Conservation (phyloP, 768 basidiomycete species). For the Mycena vulgaris region DNA sequence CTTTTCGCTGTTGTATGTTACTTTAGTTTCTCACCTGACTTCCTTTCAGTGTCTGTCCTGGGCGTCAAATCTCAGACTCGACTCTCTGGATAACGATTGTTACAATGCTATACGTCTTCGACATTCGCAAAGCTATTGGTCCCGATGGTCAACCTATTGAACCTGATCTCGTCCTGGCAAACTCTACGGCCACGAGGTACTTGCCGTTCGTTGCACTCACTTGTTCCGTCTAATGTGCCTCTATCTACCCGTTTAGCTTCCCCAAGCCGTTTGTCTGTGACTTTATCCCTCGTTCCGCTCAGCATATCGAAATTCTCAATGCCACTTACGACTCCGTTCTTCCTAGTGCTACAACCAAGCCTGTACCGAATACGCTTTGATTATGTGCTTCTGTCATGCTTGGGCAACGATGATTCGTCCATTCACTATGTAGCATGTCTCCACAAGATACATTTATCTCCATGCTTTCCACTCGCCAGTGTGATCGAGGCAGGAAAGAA, state of each 20-base stretch:
- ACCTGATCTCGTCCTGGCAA: conserved; percentile 20
- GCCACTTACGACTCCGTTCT: conserved; percentile 16
- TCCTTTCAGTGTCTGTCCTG: conserved; percentile 18
- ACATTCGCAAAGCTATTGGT: conserved; percentile 17
- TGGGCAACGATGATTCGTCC: conserved; percentile 4
- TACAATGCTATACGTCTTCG: conserved; percentile 17
- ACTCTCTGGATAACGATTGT: conserved; percentile 18
- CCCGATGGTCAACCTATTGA: conserved; percentile 17
- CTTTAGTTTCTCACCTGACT: conserved; percentile 7
- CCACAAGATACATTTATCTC: neutral
- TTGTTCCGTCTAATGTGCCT: conserved; percentile 11
- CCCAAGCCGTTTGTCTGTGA: conserved; percentile 15
- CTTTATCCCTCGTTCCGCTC: conserved; percentile 18
- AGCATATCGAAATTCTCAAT: conserved; percentile 15
- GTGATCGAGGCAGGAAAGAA: no score
- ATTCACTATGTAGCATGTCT: conserved; percentile 6
- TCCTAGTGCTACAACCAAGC: conserved; percentile 13
- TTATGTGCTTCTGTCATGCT: conserved; percentile 10
- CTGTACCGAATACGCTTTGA: conserved; percentile 9
- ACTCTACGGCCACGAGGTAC: conserved; percentile 6
- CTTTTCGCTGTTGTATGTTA: conserved; percentile 10
- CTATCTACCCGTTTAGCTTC: conserved; percentile 14
- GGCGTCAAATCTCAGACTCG: conserved; percentile 16
- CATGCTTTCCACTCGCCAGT: conserved; percentile 8
- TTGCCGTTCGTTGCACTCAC: conserved; percentile 10